These are phyloP conservation scores for Pseudogymnoascus sp. DNA, from an alignment of 2,329 filamentous ascomycete species.

Conservation along the genomic window DNA sequence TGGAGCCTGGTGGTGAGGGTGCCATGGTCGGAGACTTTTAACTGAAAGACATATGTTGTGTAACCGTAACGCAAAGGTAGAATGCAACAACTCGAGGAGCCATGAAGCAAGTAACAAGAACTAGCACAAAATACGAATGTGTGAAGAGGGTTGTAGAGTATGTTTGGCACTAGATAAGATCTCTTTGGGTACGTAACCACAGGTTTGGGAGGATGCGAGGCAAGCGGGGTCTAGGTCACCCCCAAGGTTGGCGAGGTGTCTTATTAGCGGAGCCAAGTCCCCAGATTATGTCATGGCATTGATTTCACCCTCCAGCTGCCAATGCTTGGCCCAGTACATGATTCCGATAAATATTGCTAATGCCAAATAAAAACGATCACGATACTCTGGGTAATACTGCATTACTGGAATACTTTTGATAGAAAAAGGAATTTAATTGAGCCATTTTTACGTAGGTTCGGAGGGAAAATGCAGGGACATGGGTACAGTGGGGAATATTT, in stretches of 20 bases:
- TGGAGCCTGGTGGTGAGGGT: background rate
- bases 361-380: background rate
- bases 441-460: background rate
- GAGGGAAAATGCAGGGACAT: background rate
- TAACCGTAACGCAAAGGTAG: background rate
- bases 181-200: background rate
- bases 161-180: background rate
- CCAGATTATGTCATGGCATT: conserved; percentile 4
- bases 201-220: background rate
- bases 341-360: conserved; percentile 7
- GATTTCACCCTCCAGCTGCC: background rate
- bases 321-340: background rate
- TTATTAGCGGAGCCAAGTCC: conserved; percentile 5
- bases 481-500: background rate
- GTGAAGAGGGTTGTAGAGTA: background rate
- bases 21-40: conserved; percentile 4
- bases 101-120: background rate
- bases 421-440: background rate
- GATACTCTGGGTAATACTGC: background rate
- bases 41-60: conserved; percentile 5
- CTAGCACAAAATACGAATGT: background rate
- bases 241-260: conserved; percentile 6
- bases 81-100: conserved; percentile 5
- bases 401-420: background rate
- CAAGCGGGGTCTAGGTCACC: conserved; percentile 7